Conservation (phyloP, 768 basidiomycete species). For the Rubroboletus satanas region DNA sequence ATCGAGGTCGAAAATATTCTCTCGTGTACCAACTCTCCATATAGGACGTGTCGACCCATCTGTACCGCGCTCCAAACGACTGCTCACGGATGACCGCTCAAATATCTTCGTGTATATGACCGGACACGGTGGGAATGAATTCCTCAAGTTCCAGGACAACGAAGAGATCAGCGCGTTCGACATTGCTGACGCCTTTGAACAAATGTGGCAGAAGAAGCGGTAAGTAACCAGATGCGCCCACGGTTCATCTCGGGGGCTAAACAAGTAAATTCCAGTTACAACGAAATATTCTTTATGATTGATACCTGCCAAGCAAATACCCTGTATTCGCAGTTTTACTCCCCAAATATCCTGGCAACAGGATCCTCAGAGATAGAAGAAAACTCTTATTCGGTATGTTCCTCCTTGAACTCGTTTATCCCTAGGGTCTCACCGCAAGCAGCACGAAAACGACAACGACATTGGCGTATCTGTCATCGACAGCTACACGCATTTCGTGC, state of each 20-base stretch:
- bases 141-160: constrained; percentile 98
- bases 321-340: constrained; percentile 91
- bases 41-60: constrained; percentile 81
- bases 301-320: constrained; percentile 98
- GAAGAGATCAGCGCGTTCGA: constrained; percentile 97
- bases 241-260: background rate
- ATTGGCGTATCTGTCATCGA: constrained; percentile 97
- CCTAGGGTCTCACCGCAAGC: background rate
- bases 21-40: background rate
- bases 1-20: constrained; percentile 15
- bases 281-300: constrained; percentile 96
- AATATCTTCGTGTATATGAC: constrained; percentile 99
- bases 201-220: constrained; percentile 98
- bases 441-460: constrained; percentile 93
- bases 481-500: constrained; percentile 86
- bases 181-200: constrained; percentile 96
- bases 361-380: constrained; percentile 82
- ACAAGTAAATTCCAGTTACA: constrained; percentile 58
- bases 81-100: constrained; percentile 84
- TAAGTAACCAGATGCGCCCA: constrained; percentile 26
- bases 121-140: constrained; percentile 96
- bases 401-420: background rate
- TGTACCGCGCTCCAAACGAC: constrained; percentile 86
- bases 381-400: constrained; percentile 87
- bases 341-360: constrained; percentile 88